Evolutionary conservation across 495 filamentous ascomycete genomes (phyloP).

Genomic region (Tuber brumale): DNA sequence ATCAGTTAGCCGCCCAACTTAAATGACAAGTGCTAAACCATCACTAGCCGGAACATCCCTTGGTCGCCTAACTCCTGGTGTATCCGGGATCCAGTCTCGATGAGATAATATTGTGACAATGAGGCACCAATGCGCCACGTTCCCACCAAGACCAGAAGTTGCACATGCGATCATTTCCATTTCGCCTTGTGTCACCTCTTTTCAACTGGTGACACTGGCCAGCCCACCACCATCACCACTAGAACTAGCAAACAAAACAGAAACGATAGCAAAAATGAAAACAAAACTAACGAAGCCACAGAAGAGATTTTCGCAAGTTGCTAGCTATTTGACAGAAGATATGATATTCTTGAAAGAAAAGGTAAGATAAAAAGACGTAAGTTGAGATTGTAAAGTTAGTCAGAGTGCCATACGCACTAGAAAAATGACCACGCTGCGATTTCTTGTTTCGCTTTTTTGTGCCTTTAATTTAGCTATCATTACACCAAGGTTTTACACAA

Average conservation of each 20-base stretch:
- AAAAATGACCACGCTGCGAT: not conserved
- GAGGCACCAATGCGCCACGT: not conserved
- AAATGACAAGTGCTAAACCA: not conserved
- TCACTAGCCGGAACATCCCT: not conserved
- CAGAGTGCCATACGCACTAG: not conserved
- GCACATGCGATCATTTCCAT: not conserved
- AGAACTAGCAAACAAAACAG: not conserved
- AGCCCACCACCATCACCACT: not conserved
- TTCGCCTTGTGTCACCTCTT: not conserved
- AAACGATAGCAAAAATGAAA: not conserved
- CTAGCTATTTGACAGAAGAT: not conserved
- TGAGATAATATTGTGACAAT: not conserved
- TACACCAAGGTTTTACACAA: not conserved
- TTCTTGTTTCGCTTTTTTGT: not conserved
- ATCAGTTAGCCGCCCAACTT: not conserved
- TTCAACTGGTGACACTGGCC: not conserved
- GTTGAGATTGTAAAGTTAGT: not conserved
- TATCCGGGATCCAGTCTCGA: not conserved
- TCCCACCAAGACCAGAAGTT: not conserved
- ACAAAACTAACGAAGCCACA: not conserved
- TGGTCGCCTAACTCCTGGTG: not conserved
- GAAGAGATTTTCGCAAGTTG: not conserved
- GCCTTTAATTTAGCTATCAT: not conserved
- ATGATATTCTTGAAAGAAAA: not conserved
- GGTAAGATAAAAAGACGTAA: not conserved